These are phyloP conservation scores for Monosiga brevicollis DNA, from an alignment of 78 protist genomes.

Conservation along the genomic window DNA sequence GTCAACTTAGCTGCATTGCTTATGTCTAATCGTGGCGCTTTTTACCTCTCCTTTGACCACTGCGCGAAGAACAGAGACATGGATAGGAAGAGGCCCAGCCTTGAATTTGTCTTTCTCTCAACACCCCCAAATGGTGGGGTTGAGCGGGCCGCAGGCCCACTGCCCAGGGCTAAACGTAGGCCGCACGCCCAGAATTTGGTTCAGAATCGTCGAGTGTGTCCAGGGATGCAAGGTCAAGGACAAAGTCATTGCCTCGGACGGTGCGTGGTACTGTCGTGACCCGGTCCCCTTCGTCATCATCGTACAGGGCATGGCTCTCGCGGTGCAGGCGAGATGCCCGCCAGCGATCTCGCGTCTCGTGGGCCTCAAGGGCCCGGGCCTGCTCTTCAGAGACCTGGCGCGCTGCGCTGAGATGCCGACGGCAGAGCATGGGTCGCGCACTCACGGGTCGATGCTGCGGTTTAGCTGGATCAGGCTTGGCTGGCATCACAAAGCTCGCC, in stretches of 20 bases:
- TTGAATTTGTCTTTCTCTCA: neutral
- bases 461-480: too few species aligned
- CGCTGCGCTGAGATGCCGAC: neutral
- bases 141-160: neutral
- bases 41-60: too few species aligned
- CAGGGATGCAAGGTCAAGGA: neutral
- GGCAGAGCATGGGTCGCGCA: neutral
- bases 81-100: neutral
- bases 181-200: too few species aligned
- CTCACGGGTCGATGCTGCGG: too few species aligned
- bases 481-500: too few species aligned
- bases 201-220: too few species aligned
- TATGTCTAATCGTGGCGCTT: too few species aligned
- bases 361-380: too few species aligned
- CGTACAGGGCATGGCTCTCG: neutral
- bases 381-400: neutral
- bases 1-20: too few species aligned
- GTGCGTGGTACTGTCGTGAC: neutral
- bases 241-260: neutral
- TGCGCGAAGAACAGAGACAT: neutral
- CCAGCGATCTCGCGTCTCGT: too few species aligned
- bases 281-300: neutral
- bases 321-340: neutral
- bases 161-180: too few species aligned
- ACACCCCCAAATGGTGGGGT: neutral